A percentile compares a stretch with the other conserved stretches of the same genome.
phyloP scores from a whole-genome alignment of 1,284 basidiomycete species.

The Schizophyllum amplum region DNA sequence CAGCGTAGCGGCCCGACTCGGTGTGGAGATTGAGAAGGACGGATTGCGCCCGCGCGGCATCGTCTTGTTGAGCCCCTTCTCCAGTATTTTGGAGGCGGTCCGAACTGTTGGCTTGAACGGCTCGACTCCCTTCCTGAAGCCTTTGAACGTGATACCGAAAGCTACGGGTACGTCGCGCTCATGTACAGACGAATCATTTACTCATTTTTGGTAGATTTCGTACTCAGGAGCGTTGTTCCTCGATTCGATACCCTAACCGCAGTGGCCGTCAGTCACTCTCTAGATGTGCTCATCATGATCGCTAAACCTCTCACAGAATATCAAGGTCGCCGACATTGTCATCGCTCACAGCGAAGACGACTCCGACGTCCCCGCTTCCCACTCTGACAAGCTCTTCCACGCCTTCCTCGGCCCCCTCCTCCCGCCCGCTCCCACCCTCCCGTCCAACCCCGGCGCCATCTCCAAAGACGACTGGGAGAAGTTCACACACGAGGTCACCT shows the following conservation, averaged over 20 bases:
- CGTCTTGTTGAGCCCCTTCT: constrained; percentile 74
- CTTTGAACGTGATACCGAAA: constrained; percentile 61
- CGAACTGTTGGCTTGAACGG: constrained; percentile 70
- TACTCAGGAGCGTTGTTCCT: constrained; percentile 50
- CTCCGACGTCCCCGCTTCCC: constrained; percentile 69
- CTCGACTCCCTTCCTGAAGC: constrained; percentile 62
- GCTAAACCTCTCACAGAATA: not conserved
- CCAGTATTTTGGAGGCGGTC: constrained; percentile 56
- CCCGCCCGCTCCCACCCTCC: constrained; percentile 37
- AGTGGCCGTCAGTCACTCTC: constrained; percentile 43
- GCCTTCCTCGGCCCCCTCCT: constrained; percentile 57
- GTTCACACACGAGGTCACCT: constrained; percentile 21
- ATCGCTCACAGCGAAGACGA: constrained; percentile 45
- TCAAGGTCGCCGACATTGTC: not conserved
- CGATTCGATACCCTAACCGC: constrained; percentile 58
- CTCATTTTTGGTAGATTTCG: too few relatives aligned
- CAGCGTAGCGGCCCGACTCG: constrained; percentile 60
- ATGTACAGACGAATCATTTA: too few relatives aligned
- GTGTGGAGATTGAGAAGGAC: constrained; percentile 48
- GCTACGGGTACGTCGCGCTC: constrained; percentile 66
- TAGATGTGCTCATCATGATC: constrained; percentile 38
- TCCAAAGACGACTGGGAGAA: constrained; percentile 21
- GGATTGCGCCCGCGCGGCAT: constrained; percentile 49
- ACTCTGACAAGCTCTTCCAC: constrained; percentile 70
- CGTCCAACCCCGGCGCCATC: constrained; percentile 24